Evolutionary conservation across 768 basidiomycete genomes (phyloP).

Genomic region (Russula sp.): DNA sequence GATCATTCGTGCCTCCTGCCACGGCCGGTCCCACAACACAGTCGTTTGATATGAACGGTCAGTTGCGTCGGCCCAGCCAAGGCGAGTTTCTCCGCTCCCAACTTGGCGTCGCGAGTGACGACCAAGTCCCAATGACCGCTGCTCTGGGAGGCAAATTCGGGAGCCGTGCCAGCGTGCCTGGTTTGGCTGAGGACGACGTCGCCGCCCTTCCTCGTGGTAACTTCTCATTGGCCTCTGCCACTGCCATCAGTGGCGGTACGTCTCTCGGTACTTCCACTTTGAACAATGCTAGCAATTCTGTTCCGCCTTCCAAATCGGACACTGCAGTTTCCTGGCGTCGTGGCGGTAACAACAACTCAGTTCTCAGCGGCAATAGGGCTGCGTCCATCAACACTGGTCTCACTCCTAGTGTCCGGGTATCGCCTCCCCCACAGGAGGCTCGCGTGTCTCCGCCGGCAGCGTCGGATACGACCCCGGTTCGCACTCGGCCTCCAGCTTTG

Average conservation of each 20-base stretch:
- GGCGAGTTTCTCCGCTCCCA: conserved; percentile 59
- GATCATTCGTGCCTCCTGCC: conserved; percentile 50
- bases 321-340: conserved; percentile 76
- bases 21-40: conserved; percentile 64
- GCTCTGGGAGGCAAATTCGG: conserved; percentile 71
- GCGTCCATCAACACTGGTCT: conserved; percentile 33
- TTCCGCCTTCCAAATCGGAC: conserved; percentile 72
- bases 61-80: conserved; percentile 62
- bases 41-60: conserved; percentile 56
- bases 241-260: conserved; percentile 65
- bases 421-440: conserved; percentile 61
- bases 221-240: conserved; percentile 41
- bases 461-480: conserved; percentile 32
- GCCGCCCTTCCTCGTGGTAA: conserved; percentile 19
- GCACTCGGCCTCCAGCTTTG: conserved; percentile 53
- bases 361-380: conserved; percentile 56
- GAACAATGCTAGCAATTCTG: conserved; percentile 30
- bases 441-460: conserved; percentile 42
- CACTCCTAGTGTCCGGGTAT: conserved; percentile 63
- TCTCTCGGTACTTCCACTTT: conserved; percentile 50
- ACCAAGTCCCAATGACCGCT: conserved; percentile 75
- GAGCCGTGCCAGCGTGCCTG: conserved; percentile 43
- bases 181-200: conserved; percentile 36
- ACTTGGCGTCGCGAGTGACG: conserved; percentile 45
- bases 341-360: conserved; percentile 59